A percentile compares a stretch with the other conserved stretches of the same genome.
These are phyloP conservation scores for Populus hybrid DNA, from an alignment of 441 rosid species.

Conservation along the genomic window DNA sequence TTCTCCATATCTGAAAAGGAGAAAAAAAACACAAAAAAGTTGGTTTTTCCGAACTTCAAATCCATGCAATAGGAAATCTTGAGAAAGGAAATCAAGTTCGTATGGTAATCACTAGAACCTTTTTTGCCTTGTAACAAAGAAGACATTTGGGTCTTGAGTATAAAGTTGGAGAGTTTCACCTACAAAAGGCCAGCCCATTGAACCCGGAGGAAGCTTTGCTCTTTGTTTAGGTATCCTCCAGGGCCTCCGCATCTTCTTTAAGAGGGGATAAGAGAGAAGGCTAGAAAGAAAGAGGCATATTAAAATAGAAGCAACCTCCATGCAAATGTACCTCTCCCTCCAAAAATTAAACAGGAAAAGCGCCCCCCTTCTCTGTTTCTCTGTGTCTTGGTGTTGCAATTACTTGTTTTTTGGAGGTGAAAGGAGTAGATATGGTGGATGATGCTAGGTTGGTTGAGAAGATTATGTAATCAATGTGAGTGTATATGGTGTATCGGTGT, in stretches of 20 bases:
- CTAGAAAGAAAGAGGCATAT: slow-evolving; percentile 33
- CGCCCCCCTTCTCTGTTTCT: background rate
- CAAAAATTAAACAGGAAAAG: background rate
- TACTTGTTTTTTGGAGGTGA: background rate
- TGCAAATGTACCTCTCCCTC: slow-evolving; percentile 15
- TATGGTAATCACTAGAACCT: slow-evolving; percentile 37
- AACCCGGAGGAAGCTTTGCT: slow-evolving; percentile 79
- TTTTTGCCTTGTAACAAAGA: slow-evolving; percentile 62
- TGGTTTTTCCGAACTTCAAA: background rate
- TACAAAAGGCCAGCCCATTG: slow-evolving; percentile 85
- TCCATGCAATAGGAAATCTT: slow-evolving; percentile 6
- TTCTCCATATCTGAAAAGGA: slow-evolving; percentile 63
- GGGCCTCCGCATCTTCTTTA: slow-evolving; percentile 21
- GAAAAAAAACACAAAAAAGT: too few relatives aligned
- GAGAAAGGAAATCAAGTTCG: background rate
- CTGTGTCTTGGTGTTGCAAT: background rate
- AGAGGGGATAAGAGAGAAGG: slow-evolving; percentile 30
- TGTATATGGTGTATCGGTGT: slow-evolving; percentile 12
- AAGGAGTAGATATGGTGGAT: background rate
- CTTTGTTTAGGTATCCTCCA: slow-evolving; percentile 8
- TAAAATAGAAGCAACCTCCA: slow-evolving; percentile 32
- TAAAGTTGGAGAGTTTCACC: slow-evolving; percentile 88
- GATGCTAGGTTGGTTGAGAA: background rate
- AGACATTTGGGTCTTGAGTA: slow-evolving; percentile 76
- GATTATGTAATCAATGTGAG: background rate